A percentile compares a stretch with the other conserved stretches of the same genome.
phyloP scores from a whole-genome alignment of 148 eudicot species.

The Amaranthus palmeri region DNA sequence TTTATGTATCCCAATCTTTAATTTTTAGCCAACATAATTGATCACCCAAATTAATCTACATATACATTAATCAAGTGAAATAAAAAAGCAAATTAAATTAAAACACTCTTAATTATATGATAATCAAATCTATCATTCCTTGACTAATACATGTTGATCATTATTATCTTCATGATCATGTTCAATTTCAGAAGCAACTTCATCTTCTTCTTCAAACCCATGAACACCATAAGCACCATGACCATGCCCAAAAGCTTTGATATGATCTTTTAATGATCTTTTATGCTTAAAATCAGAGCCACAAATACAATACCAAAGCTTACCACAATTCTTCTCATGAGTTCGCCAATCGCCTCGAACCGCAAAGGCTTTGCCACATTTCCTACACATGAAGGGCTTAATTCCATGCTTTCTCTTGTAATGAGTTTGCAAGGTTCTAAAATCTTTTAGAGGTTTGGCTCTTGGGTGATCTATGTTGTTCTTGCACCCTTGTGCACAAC shows the following conservation, averaged over 20 bases:
- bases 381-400: constrained; percentile 37
- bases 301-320: constrained; percentile 36
- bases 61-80: not conserved
- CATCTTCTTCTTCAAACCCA: constrained; percentile 31
- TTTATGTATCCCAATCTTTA: too few species aligned
- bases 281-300: constrained; percentile 39
- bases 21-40: too few species aligned
- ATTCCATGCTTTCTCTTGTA: constrained; percentile 36
- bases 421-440: constrained; percentile 34
- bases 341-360: constrained; percentile 38
- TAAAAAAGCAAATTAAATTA: not conserved
- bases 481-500: constrained; percentile 33
- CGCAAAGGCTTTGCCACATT: constrained; percentile 35
- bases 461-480: constrained; percentile 38
- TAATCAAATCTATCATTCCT: not conserved
- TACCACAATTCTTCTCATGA: constrained; percentile 39
- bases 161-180: constrained; percentile 18
- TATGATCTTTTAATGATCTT: constrained; percentile 34
- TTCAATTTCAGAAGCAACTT: constrained; percentile 32
- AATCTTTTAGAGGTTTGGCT: constrained; percentile 31
- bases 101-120: not conserved
- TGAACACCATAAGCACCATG: constrained; percentile 24
- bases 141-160: not conserved
- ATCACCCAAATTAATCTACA: too few species aligned
- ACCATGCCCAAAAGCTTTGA: constrained; percentile 37